Evolutionary conservation across 139 green algal species (phyloP), one percentile per base, ranked within the genome.

Genomic region (Chlorella sorokiniana): DNA sequence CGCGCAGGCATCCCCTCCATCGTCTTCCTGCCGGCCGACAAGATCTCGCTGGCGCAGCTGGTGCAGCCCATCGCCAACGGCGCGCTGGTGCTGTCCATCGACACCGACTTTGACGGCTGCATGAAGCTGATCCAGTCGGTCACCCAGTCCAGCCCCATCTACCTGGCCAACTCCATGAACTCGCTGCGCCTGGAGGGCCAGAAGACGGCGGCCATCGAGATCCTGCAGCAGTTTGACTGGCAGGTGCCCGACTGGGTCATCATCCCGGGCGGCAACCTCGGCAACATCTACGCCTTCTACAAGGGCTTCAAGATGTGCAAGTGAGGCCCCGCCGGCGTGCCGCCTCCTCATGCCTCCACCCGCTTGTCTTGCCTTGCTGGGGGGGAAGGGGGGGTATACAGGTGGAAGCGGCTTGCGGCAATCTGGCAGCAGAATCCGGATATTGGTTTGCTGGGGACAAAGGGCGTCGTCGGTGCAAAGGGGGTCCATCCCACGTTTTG

Each of bases 251-350:
- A 99, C 90, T 98, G 96, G 96, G 91, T 99, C 25, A 96, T 99
- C 90, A 98, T 99, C 83, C 95, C 95, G 4, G 94, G 96, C 76
- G 97, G 97, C 83, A 99, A 99, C 93, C 91, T 99, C 42, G 97
- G 97, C 84, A 99, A 99, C 93, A 93, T 99, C 68, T 99, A 99
- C 86, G 97, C 97, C 22, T 99, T 99, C 84, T 99, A 99, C 95
- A 99, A 99, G 91, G 94, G 94, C 51, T 97, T 97, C 86, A 88
- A 94, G 75, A 94, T 96, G 94, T 94, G 88, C 90, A 83, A 68
- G 73, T 76, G 71, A 82, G 72, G 29, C 9, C 3, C 37, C 2
- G 18, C 37, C 9, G n/a, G 11, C 33, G 22, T 42, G 35, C 8
- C 25, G 25, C 6, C 2, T 9, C 2, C 27, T 20, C 27, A 23